A percentile compares a stretch with the other conserved stretches of the same genome.
phyloP scores from a whole-genome alignment of 257 asterid species.

The Ocimum tenuiflorum region DNA sequence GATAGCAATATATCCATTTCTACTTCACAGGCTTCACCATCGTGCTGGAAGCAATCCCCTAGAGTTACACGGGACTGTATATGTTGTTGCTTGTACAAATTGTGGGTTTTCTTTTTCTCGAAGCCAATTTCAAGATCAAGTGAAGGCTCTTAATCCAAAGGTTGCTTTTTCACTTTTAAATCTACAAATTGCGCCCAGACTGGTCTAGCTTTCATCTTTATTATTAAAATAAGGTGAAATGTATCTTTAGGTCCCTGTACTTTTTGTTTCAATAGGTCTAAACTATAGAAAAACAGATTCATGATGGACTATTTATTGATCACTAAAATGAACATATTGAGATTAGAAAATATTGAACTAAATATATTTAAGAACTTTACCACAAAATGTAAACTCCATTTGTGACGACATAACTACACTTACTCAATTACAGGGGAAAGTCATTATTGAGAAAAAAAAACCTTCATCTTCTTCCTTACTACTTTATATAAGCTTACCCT shows the following conservation, averaged over 20 bases:
- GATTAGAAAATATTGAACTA: too few species aligned
- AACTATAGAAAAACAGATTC: too few species aligned
- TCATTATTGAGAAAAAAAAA: constrained; percentile 1
- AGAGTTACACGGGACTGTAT: constrained; percentile 93
- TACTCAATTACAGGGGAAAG: not conserved
- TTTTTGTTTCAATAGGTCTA: too few species aligned
- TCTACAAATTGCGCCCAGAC: not conserved
- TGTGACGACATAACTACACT: not conserved
- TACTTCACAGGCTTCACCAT: constrained; percentile 73
- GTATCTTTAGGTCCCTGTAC: too few species aligned
- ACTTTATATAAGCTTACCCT: not conserved
- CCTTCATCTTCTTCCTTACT: not conserved
- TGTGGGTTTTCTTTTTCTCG: constrained; percentile 79
- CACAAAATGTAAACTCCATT: constrained; percentile 5
- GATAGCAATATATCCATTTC: not conserved
- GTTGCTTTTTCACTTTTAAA: constrained; percentile 34
- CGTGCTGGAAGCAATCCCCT: constrained; percentile 95
- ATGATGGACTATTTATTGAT: too few species aligned
- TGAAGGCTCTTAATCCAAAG: constrained; percentile 81
- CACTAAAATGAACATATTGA: too few species aligned
- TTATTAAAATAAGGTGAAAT: not conserved
- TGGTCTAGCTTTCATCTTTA: constrained; percentile 3
- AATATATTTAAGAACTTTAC: not conserved
- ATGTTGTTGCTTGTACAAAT: constrained; percentile 65
- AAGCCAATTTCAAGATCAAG: constrained; percentile 73